Evolutionary conservation across 2,329 filamentous ascomycete genomes (phyloP).

Genomic region (Fusarium sp.): DNA sequence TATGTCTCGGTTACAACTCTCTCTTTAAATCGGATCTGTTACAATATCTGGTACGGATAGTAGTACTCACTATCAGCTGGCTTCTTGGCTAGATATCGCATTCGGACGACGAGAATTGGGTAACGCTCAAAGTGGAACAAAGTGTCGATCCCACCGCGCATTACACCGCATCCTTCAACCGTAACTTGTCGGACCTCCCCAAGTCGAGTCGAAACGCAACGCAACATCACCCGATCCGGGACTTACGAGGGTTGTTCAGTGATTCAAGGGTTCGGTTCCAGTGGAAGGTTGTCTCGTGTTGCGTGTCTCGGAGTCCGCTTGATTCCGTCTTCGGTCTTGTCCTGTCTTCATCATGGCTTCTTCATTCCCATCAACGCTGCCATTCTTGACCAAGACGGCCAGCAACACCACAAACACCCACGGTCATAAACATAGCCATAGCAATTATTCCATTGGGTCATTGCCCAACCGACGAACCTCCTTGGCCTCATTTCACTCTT

Average conservation of each 20-base stretch:
- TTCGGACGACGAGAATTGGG: constrained; percentile 30
- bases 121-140: constrained; percentile 43
- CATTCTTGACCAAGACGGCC: constrained; percentile 58
- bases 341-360: constrained; percentile 46
- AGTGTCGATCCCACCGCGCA: constrained; percentile 41
- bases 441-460: constrained; percentile 55
- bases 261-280: constrained; percentile 20
- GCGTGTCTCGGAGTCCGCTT: constrained; percentile 34
- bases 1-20: constrained; percentile 57
- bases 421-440: constrained; percentile 55
- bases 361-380: constrained; percentile 56
- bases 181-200: constrained; percentile 30
- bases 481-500: constrained; percentile 75
- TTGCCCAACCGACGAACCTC: constrained; percentile 64
- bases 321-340: constrained; percentile 31
- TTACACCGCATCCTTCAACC: constrained; percentile 47
- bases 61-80: constrained; percentile 13
- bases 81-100: not conserved
- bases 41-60: constrained; percentile 6
- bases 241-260: constrained; percentile 35
- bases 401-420: constrained; percentile 40
- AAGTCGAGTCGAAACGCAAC: constrained; percentile 32
- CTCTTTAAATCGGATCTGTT: constrained; percentile 41
- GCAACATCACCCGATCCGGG: constrained; percentile 40
- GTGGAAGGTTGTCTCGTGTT: constrained; percentile 27